Conservation (phyloP, 768 basidiomycete species). For the Xerocomellus chrysenteron region DNA sequence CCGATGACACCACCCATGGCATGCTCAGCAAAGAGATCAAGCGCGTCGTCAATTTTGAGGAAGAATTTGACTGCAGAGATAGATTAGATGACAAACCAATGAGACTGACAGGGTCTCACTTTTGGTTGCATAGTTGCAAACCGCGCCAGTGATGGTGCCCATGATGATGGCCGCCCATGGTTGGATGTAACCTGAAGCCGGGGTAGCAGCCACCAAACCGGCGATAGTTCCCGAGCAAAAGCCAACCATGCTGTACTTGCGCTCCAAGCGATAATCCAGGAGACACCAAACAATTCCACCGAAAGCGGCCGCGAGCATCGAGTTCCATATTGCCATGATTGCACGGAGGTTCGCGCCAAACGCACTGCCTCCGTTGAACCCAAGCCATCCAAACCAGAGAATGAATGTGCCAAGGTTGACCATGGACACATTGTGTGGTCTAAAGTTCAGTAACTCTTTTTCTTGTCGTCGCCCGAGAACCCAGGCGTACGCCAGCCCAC, state of each 20-base stretch:
- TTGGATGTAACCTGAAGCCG: constrained; percentile 78
- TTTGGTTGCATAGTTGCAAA: constrained; percentile 85
- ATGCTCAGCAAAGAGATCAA: constrained; percentile 92
- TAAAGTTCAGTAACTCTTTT: constrained; percentile 71
- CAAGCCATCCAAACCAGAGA: constrained; percentile 86
- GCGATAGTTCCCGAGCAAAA: constrained; percentile 89
- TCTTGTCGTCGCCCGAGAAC: constrained; percentile 81
- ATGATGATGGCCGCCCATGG: constrained; percentile 76
- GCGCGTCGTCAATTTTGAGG: constrained; percentile 77
- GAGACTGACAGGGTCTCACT: constrained; percentile 39
- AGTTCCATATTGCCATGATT: constrained; percentile 83
- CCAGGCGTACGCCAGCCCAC: constrained; percentile 83
- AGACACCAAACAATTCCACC: constrained; percentile 83
- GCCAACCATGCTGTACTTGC: constrained; percentile 87
- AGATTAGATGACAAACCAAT: constrained; percentile 9
- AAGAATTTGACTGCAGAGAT: constrained; percentile 58
- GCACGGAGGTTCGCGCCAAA: constrained; percentile 88
- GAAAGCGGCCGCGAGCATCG: constrained; percentile 81
- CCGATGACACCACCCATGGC: constrained; percentile 83
- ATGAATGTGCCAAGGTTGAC: constrained; percentile 83
- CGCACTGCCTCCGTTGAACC: constrained; percentile 90
- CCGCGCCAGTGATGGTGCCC: constrained; percentile 67
- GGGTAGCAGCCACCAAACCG: constrained; percentile 86
- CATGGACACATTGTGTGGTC: constrained; percentile 84
- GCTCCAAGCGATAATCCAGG: constrained; percentile 75